These are phyloP conservation scores for Wickerhamiella bombiphila DNA, from an alignment of 805 yeast genomes.

Conservation along the genomic window DNA sequence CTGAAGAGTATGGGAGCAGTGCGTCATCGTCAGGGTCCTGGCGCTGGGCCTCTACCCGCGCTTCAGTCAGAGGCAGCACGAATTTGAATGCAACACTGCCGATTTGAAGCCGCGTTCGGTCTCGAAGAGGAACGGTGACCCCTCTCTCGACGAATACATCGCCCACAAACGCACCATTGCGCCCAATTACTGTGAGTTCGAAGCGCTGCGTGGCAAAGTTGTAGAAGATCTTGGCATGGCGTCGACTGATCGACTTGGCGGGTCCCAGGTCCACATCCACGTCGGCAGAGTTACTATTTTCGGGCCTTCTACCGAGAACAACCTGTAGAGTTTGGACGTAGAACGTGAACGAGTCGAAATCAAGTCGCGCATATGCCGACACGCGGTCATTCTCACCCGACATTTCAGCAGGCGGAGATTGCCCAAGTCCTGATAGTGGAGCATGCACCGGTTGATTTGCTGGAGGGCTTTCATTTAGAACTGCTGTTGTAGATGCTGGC, in stretches of 20 bases:
- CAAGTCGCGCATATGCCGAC: conserved; percentile 41
- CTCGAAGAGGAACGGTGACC: conserved; percentile 71
- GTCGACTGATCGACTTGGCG: conserved; percentile 81
- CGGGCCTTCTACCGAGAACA: conserved; percentile 77
- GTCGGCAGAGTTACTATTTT: conserved; percentile 41
- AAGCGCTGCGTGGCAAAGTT: conserved; percentile 93
- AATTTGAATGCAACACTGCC: conserved; percentile 85
- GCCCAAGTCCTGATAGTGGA: too few species aligned
- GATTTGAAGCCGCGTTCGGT: conserved; percentile 66
- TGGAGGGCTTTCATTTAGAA: too few species aligned
- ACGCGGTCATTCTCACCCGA: conserved; percentile 18
- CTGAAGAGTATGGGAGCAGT: background rate
- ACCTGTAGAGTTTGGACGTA: conserved; percentile 95
- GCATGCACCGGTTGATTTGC: too few species aligned
- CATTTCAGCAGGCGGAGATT: background rate
- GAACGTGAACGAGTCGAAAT: conserved; percentile 84
- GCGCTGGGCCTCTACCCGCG: conserved; percentile 1
- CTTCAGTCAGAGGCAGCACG: conserved; percentile 55
- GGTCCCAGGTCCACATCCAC: conserved; percentile 80
- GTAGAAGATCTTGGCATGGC: conserved; percentile 91
- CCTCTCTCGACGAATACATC: conserved; percentile 82
- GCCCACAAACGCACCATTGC: conserved; percentile 95
- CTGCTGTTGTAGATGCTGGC: too few species aligned
- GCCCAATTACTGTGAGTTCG: conserved; percentile 79
- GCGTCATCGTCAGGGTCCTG: background rate